Conservation (phyloP, 306 rosid genomes). For the Vicia villosa region DNA sequence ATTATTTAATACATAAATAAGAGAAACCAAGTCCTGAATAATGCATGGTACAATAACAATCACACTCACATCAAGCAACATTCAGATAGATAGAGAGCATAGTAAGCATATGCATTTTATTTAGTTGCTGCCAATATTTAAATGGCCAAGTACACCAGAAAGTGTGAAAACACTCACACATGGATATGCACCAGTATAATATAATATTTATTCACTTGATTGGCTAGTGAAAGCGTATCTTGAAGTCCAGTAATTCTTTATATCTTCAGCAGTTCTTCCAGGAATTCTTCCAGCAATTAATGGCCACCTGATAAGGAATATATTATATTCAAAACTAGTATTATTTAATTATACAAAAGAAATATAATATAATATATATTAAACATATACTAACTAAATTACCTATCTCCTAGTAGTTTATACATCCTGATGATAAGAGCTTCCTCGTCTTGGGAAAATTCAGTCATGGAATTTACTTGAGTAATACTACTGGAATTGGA, state of each 20-base stretch:
- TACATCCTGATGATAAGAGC: slow-evolving; percentile 75
- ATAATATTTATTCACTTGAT: slow-evolving; percentile 18
- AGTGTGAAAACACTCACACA: no score
- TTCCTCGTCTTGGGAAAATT: slow-evolving; percentile 85
- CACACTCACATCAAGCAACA: no score
- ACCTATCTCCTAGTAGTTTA: slow-evolving; percentile 87
- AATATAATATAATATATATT: no score
- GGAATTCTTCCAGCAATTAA: slow-evolving; percentile 95
- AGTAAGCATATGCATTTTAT: no score
- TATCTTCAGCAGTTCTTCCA: slow-evolving; percentile 93
- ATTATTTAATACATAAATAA: no score
- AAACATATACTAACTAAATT: neutral
- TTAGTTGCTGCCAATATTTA: no score
- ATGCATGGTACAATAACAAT: no score
- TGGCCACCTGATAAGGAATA: slow-evolving; percentile 58
- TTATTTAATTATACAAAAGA: neutral
- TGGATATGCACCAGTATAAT: no score
- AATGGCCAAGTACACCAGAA: no score
- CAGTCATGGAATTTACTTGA: slow-evolving; percentile 52
- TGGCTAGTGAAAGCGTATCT: slow-evolving; percentile 52
- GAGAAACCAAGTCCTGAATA: no score
- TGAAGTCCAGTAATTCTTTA: slow-evolving; percentile 80
- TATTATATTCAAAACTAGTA: neutral
- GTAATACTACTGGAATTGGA: neutral
- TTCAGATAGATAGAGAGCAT: no score